Conservation (phyloP, 805 yeast genomes). For the Kodamaea neixiangensis region DNA sequence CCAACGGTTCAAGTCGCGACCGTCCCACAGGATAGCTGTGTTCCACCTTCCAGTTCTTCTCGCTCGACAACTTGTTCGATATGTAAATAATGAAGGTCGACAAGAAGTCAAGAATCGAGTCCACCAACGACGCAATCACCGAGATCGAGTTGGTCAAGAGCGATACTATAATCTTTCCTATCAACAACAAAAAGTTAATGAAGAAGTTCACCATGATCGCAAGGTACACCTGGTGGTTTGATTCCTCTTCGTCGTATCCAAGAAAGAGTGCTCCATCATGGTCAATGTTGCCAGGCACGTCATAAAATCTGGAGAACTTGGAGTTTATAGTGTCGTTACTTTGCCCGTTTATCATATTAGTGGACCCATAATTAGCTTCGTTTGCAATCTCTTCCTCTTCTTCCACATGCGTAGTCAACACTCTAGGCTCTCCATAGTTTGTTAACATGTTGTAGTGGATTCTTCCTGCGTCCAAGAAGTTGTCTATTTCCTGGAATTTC, state of each 20-base stretch:
- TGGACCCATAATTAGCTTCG: constrained; percentile 1
- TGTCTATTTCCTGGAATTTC: constrained; percentile 60
- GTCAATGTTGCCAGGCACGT: constrained; percentile 63
- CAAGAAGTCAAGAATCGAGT: constrained; percentile 70
- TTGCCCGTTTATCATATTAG: constrained; percentile 1
- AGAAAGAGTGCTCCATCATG: constrained; percentile 57
- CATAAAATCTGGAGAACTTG: constrained; percentile 33
- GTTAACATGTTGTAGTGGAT: constrained; percentile 64
- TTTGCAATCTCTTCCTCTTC: constrained; percentile 17
- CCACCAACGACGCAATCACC: constrained; percentile 73
- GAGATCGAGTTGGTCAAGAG: constrained; percentile 71
- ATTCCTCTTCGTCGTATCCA: constrained; percentile 48
- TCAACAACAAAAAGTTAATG: constrained; percentile 56
- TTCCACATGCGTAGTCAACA: constrained; percentile 20
- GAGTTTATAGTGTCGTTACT: constrained; percentile 15
- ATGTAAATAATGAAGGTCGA: constrained; percentile 72
- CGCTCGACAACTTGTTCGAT: constrained; percentile 53
- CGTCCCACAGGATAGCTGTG: constrained; percentile 68
- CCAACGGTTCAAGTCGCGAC: constrained; percentile 73
- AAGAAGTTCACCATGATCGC: constrained; percentile 68
- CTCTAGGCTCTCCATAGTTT: constrained; percentile 49
- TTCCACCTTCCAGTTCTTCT: constrained; percentile 47
- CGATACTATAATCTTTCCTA: constrained; percentile 63
- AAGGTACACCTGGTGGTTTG: constrained; percentile 45
- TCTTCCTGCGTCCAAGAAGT: constrained; percentile 64